Base-by-base conservation (phyloP, 2,329 filamentous ascomycete genomes). In the Lizonia empirigonia region DNA sequence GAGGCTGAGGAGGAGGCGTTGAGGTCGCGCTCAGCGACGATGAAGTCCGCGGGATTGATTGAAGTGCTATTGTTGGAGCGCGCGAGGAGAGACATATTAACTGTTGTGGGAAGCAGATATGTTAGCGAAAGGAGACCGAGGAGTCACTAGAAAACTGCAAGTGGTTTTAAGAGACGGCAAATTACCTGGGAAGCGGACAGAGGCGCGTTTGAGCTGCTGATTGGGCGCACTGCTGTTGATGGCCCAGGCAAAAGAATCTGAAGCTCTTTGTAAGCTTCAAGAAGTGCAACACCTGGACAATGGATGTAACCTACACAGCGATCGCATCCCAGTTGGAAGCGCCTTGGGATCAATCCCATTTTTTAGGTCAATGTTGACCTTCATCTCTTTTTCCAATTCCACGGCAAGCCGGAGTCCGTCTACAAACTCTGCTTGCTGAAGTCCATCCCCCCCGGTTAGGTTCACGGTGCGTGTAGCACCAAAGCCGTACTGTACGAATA, bases 401-500 rank as follows among this genome's bases (percentile, higher is more conserved):
- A 29, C 27, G 7, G 4, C 7, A 29, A 29, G 27, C 27, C 27
- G 13, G 27, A 29, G 27, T 29, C 27, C 27, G 7, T 29, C 27
- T 7, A 68, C 48, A 38, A 67, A 68, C 26, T 71, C 65, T 3
- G 61, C 58, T 34, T 67, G 55, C 46, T 70, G 66, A 1, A 53
- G 26, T 9, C 58, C 59, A 5, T 18, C 29, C 2, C 65, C 64
- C 8, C 53, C 59, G 5, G 64, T 68, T 13, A 70, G 36, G 39
- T 66, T 69, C 8, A 65, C 66, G 2, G 67, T 71, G 8, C 66
- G 56, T 1, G 64, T 68, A 7, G 57, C 65, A 1, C 68, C 68
- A 32, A 67, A 60, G 1, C 70, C 69, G 42, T 70, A 72, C 24
- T 71, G 68, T n/a, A 72, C 56, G 48, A 72, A 72, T 13, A 70